These are phyloP conservation scores for Leccinum subspadiceum DNA, from an alignment of 1,284 basidiomycete species.

Conservation along the genomic window DNA sequence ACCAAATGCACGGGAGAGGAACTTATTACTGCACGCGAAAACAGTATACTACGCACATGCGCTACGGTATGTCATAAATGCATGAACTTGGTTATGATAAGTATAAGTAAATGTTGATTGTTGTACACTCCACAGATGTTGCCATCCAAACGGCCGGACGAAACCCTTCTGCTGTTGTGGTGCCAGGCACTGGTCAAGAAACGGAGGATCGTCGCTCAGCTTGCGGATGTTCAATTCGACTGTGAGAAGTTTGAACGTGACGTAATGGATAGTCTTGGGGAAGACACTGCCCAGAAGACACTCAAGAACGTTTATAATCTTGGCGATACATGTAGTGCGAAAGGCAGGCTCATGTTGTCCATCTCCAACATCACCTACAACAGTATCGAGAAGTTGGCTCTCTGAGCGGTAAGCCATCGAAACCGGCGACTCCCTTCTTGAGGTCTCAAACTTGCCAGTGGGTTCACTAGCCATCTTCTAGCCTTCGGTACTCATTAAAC, in stretches of 20 bases:
- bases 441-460: too few relatives aligned
- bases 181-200: neutral
- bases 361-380: neutral
- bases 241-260: neutral
- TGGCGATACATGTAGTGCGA: neutral
- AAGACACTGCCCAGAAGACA: conserved; percentile 22
- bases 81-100: neutral
- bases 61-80: neutral
- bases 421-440: neutral
- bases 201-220: neutral
- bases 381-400: neutral
- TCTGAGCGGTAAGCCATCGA: neutral
- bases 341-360: neutral
- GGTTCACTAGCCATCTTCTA: too few relatives aligned
- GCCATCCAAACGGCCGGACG: neutral
- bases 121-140: neutral
- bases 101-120: neutral
- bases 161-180: neutral
- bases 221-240: conserved; percentile 4
- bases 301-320: conserved; percentile 26
- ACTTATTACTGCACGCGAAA: neutral
- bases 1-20: neutral
- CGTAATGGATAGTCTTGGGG: neutral
- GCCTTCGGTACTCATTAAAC: too few relatives aligned
- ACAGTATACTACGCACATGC: neutral